Conservation (phyloP, 306 rosid species). For the apple (Malus domestica) region DNA sequence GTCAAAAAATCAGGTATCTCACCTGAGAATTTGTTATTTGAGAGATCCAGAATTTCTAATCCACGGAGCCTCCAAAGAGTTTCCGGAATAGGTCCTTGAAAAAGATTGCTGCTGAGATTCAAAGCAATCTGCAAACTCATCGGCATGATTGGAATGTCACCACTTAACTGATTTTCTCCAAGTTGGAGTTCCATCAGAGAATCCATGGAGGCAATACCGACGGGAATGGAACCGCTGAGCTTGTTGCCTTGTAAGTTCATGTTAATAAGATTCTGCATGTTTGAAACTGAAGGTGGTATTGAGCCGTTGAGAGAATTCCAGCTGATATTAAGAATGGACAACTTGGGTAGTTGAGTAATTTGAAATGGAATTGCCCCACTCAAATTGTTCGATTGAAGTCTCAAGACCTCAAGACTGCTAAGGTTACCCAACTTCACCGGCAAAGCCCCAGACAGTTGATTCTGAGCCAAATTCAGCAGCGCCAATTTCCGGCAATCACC, state of each 20-base stretch:
- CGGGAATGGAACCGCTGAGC: slow-evolving; percentile 52
- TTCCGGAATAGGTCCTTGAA: slow-evolving; percentile 44
- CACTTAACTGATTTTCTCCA: slow-evolving; percentile 48
- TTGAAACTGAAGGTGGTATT: slow-evolving; percentile 42
- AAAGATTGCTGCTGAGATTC: slow-evolving; percentile 71
- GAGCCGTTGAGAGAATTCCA: slow-evolving; percentile 54
- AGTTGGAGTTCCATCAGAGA: slow-evolving; percentile 60
- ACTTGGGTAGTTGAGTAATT: slow-evolving; percentile 17
- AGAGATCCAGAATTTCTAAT: slow-evolving; percentile 75
- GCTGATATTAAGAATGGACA: slow-evolving; percentile 53
- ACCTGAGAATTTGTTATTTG: slow-evolving; percentile 65
- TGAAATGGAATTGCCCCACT: slow-evolving; percentile 46
- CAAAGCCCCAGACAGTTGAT: slow-evolving; percentile 37
- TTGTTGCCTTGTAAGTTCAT: slow-evolving; percentile 50
- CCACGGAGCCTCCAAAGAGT: slow-evolving; percentile 8
- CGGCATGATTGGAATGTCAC: slow-evolving; percentile 62
- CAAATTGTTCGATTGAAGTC: slow-evolving; percentile 51
- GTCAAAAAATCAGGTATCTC: slow-evolving; percentile 30
- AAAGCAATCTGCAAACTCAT: slow-evolving; percentile 37
- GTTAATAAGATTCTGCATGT: slow-evolving; percentile 23
- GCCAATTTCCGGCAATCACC: slow-evolving; percentile 41
- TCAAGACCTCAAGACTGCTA: slow-evolving; percentile 43
- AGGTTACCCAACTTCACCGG: slow-evolving; percentile 52
- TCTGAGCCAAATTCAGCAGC: slow-evolving; percentile 61
- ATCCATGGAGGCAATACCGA: slow-evolving; percentile 11